Evolutionary conservation across 1,284 basidiomycete genomes (phyloP).

Genomic region (Cutaneotrichosporon sp.): DNA sequence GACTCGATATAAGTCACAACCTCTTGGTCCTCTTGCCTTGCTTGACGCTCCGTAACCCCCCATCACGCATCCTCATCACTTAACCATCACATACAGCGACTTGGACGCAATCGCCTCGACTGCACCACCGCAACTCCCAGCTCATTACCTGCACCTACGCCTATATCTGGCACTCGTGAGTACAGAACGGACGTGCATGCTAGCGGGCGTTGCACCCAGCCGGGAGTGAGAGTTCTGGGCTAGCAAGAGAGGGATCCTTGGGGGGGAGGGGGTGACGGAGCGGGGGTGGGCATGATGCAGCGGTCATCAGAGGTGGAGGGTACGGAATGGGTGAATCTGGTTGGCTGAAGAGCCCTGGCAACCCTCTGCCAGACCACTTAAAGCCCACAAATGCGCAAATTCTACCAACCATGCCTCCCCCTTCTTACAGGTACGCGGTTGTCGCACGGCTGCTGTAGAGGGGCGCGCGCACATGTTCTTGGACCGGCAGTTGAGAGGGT

Average conservation of each 20-base stretch:
- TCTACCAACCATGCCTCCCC: not conserved
- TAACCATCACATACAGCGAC: not conserved
- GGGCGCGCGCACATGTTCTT: not conserved
- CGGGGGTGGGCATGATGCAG: too few species aligned
- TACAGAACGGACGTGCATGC: not conserved
- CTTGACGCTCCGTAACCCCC: not conserved
- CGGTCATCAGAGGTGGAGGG: constrained; percentile 1
- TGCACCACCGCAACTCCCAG: not conserved
- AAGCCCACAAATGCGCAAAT: not conserved
- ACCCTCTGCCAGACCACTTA: not conserved
- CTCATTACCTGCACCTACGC: not conserved
- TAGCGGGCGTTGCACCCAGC: not conserved
- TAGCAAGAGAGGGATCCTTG: not conserved
- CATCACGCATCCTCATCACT: not conserved
- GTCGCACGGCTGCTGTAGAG: not conserved
- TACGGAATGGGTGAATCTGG: not conserved
- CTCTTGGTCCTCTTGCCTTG: not conserved
- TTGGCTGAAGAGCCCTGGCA: not conserved
- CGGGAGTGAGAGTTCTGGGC: not conserved
- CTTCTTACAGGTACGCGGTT: not conserved
- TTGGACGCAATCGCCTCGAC: not conserved
- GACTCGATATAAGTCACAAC: not conserved
- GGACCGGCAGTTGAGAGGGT: not conserved
- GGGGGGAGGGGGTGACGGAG: not conserved
- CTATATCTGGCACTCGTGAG: not conserved